Percentiles rank a stretch among this genome's conserved stretches.
Evolutionary conservation across 257 asterid species (phyloP).

Genomic region (Haberlea rhodopensis): DNA sequence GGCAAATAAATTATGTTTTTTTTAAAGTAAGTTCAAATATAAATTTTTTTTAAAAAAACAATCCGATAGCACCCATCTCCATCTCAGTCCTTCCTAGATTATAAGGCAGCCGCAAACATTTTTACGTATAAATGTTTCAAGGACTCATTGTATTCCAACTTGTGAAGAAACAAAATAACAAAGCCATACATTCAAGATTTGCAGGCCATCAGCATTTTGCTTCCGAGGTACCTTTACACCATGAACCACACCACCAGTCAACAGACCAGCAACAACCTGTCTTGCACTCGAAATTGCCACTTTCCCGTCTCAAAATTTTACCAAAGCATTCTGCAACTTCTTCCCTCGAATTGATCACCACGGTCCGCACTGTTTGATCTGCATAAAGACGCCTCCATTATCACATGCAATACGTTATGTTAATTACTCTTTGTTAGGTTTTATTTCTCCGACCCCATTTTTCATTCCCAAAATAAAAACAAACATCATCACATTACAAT

Average conservation of each 20-base stretch:
- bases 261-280: slow-evolving; percentile 82
- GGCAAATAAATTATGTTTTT: no score
- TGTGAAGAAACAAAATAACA: background rate
- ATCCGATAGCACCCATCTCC: background rate
- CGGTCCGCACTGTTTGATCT: slow-evolving; percentile 40
- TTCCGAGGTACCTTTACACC: slow-evolving; percentile 68
- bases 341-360: slow-evolving; percentile 52
- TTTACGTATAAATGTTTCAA: background rate
- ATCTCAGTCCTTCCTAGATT: background rate
- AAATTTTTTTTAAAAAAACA: no score
- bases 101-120: background rate
- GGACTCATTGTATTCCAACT: background rate
- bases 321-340: slow-evolving; percentile 64
- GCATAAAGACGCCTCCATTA: slow-evolving; percentile 4
- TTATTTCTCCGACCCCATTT: background rate
- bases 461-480: no score
- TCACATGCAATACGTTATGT: background rate
- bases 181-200: slow-evolving; percentile 48
- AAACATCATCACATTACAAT: background rate
- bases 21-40: no score
- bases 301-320: slow-evolving; percentile 61
- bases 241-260: slow-evolving; percentile 70
- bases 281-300: slow-evolving; percentile 89
- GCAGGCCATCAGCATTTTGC: slow-evolving; percentile 80
- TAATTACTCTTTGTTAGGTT: background rate